Conservation (phyloP, 148 eudicot genomes). For the Chenopodium berlandieri region DNA sequence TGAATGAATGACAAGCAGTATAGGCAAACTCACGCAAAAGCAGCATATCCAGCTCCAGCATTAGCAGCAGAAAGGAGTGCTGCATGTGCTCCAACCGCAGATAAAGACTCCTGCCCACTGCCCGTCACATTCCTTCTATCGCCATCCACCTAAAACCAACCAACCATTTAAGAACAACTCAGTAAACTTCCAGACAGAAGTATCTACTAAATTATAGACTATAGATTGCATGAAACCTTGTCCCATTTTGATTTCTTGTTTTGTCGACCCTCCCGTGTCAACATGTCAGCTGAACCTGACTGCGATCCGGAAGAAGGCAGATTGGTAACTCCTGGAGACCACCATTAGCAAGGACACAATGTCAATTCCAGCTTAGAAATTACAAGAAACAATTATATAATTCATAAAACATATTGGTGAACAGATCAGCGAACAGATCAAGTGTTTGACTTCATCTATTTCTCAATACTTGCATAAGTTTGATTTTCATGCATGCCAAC, state of each 20-base stretch:
- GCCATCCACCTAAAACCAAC: conserved; percentile 69
- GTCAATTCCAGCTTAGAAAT: not conserved
- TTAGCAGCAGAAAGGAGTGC: conserved; percentile 63
- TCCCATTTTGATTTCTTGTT: conserved; percentile 99
- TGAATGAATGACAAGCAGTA: conserved; percentile 7
- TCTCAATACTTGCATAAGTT: no score
- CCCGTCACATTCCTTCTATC: conserved; percentile 50
- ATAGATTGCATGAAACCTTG: conserved; percentile 45
- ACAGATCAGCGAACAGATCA: not conserved
- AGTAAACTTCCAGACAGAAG: not conserved
- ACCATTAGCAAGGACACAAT: conserved; percentile 9
- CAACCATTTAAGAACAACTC: not conserved
- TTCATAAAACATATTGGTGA: not conserved
- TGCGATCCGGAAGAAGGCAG: conserved; percentile 42
- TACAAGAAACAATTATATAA: not conserved
- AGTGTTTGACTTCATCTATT: not conserved
- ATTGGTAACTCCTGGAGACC: conserved; percentile 47
- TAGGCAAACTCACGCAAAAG: conserved; percentile 71
- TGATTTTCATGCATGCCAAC: no score
- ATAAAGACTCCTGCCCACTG: conserved; percentile 55
- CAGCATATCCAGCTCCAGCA: conserved; percentile 83
- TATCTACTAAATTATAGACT: not conserved
- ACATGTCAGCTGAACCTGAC: conserved; percentile 43
- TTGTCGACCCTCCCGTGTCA: conserved; percentile 70
- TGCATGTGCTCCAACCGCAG: conserved; percentile 59